phyloP scores from a whole-genome alignment of 2,329 filamentous ascomycete genomes.

The Proliferodiscus dingleyae region DNA sequence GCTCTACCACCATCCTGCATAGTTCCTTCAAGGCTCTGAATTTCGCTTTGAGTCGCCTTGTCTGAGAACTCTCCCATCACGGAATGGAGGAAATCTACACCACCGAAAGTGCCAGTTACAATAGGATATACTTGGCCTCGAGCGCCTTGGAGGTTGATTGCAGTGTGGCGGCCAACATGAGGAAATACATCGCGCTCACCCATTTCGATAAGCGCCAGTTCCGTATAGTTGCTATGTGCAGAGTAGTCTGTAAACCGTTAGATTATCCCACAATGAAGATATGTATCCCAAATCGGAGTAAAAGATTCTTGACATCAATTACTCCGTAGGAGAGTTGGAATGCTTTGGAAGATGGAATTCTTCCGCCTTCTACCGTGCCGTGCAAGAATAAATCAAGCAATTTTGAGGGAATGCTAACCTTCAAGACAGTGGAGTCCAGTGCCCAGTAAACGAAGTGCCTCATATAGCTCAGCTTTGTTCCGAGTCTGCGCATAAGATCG shows the following conservation, averaged over 20 bases:
- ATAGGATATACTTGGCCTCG: conserved; percentile 68
- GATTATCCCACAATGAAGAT: too few relatives aligned
- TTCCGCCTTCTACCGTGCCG: too few relatives aligned
- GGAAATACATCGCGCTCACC: conserved; percentile 80
- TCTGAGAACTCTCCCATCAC: conserved; percentile 77
- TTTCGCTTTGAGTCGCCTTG: conserved; percentile 86
- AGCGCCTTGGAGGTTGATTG: conserved; percentile 63
- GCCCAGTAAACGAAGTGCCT: conserved; percentile 79
- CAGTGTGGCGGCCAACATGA: conserved; percentile 74
- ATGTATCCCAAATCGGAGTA: too few relatives aligned
- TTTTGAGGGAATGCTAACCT: conserved; percentile 21
- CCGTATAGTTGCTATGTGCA: conserved; percentile 89
- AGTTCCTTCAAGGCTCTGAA: conserved; percentile 82
- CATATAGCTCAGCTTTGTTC: conserved; percentile 74
- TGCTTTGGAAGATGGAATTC: too few relatives aligned
- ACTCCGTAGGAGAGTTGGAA: too few relatives aligned
- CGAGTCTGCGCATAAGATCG: conserved; percentile 63
- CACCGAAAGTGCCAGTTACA: conserved; percentile 88
- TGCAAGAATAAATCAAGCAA: conserved; percentile 22
- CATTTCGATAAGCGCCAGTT: conserved; percentile 82
- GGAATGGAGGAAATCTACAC: conserved; percentile 89
- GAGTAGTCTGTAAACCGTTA: conserved; percentile 59
- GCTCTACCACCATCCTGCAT: conserved; percentile 59
- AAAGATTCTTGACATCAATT: too few relatives aligned
- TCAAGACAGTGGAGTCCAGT: conserved; percentile 88